Percentiles rank a stretch among this genome's conserved stretches.
Evolutionary conservation across 2,329 filamentous ascomycete genomes (phyloP).

Genomic region (Cadophora luteo-olivacea): DNA sequence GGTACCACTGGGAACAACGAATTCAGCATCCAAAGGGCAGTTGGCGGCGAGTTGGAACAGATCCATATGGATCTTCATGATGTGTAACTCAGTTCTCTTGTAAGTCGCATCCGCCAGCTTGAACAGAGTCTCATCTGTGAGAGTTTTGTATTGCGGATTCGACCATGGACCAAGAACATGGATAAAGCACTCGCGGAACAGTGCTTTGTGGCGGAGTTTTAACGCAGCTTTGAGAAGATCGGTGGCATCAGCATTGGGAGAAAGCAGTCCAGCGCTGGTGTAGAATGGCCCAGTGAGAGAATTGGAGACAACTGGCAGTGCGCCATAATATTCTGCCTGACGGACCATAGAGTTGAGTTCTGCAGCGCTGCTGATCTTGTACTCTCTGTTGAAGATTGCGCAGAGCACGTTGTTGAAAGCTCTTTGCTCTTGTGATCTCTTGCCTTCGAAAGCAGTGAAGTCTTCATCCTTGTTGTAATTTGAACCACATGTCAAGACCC

Average conservation of each 20-base stretch:
- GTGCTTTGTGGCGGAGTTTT: constrained; percentile 8
- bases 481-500: constrained; percentile 12
- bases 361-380: constrained; percentile 1
- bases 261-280: constrained; percentile 1
- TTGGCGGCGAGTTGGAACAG: neutral
- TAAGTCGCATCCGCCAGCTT: neutral
- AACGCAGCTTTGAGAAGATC: neutral
- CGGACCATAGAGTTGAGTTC: constrained; percentile 11
- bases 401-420: constrained; percentile 25
- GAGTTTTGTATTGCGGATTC: neutral
- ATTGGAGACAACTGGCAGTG: constrained; percentile 8
- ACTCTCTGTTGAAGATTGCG: constrained; percentile 25
- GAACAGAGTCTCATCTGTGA: neutral
- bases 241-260: neutral
- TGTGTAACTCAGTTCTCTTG: neutral
- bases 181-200: constrained; percentile 21
- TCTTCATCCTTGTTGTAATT: neutral
- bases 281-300: neutral
- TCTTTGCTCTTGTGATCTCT: neutral
- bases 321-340: constrained; percentile 21
- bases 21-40: neutral
- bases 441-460: constrained; percentile 5
- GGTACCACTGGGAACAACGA: neutral
- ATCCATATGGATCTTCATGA: neutral
- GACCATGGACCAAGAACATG: constrained; percentile 15